A percentile compares a stretch with the other conserved stretches of the same genome.
These are phyloP conservation scores for Curvularia lunata DNA, from an alignment of 2,329 filamentous ascomycete species.

Conservation along the genomic window DNA sequence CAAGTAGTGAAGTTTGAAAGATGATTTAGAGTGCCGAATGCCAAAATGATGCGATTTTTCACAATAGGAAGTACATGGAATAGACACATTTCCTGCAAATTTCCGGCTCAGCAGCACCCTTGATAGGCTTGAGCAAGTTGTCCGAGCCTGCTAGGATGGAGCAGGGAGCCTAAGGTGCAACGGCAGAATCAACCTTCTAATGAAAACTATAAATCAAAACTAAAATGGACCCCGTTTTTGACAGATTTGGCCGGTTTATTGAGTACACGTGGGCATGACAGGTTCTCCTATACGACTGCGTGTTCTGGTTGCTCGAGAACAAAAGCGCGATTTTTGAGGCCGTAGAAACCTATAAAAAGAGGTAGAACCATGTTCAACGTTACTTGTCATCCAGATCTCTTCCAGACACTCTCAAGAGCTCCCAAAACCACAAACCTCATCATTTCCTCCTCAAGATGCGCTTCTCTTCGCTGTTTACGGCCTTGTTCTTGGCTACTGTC, in stretches of 20 bases:
- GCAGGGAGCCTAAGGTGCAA: background rate
- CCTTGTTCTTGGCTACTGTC: constrained; percentile 1
- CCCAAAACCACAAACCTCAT: background rate
- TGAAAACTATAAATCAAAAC: background rate
- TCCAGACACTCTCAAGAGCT: too few species aligned
- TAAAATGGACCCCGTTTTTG: background rate
- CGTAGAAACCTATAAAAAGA: constrained; percentile 1
- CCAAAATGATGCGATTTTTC: too few species aligned
- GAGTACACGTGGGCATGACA: background rate
- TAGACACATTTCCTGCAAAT: too few species aligned
- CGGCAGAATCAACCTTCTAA: background rate
- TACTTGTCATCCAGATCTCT: background rate
- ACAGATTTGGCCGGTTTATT: background rate
- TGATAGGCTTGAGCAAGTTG: constrained; percentile 1
- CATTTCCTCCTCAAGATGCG: constrained; percentile 1
- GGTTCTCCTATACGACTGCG: background rate
- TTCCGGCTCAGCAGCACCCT: too few species aligned
- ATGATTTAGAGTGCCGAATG: too few species aligned
- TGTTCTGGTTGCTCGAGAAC: background rate
- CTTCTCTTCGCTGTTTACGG: background rate
- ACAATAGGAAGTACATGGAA: too few species aligned
- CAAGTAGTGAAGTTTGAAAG: too few species aligned
- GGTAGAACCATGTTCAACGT: background rate
- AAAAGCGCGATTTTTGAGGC: background rate
- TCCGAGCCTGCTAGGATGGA: background rate